phyloP scores from a whole-genome alignment of 345 rosid species.

The Aurinia saxatilis region DNA sequence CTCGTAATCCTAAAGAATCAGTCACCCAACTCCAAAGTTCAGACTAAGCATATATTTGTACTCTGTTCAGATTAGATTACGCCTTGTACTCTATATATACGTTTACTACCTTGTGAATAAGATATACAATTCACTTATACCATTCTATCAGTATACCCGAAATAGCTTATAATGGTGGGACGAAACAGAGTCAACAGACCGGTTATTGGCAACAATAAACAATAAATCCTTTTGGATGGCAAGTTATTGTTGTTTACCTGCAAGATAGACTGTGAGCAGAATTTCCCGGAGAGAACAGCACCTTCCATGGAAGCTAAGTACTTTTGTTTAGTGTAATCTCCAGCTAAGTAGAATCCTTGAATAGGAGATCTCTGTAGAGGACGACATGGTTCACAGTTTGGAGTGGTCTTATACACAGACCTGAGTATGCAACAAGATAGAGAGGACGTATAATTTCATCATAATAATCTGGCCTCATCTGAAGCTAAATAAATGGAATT shows the following conservation, averaged over 20 bases:
- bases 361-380: slow-evolving; percentile 89
- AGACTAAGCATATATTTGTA: background rate
- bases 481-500: background rate
- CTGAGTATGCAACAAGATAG: slow-evolving; percentile 30
- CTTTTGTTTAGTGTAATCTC: slow-evolving; percentile 94
- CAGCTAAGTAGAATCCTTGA: slow-evolving; percentile 82
- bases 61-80: too few species aligned
- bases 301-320: slow-evolving; percentile 99
- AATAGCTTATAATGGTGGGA: background rate
- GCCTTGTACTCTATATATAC: too few species aligned
- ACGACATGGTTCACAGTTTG: slow-evolving; percentile 86
- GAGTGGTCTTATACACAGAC: slow-evolving; percentile 88
- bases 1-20: slow-evolving; percentile 47
- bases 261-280: slow-evolving; percentile 74
- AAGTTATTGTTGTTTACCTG: slow-evolving; percentile 40
- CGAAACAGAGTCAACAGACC: background rate
- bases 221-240: background rate
- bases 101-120: too few species aligned
- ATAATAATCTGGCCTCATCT: background rate
- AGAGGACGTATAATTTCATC: background rate
- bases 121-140: too few species aligned
- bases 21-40: background rate
- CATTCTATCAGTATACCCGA: background rate
- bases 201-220: background rate
- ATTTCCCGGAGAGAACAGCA: slow-evolving; percentile 89